Evolutionary conservation across 176 grass and related monocot species (phyloP).

Genomic region (Oryza meridionalis): DNA sequence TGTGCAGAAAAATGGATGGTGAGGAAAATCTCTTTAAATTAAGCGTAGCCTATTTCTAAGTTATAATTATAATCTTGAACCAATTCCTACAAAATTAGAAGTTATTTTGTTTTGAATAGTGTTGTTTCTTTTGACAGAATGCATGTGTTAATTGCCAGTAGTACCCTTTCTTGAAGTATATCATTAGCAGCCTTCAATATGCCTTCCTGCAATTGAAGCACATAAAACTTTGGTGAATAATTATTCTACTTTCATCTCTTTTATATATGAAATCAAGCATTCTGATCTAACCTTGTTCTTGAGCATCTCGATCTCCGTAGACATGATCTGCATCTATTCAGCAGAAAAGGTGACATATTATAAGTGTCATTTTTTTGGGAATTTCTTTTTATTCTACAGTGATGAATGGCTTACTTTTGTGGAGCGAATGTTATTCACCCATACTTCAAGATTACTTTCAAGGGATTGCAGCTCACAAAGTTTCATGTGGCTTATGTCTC

Average conservation of each 20-base stretch:
- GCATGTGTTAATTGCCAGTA: not conserved
- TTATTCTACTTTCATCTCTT: slow-evolving; percentile 1
- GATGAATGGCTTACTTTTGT: slow-evolving; percentile 49
- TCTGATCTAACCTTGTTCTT: slow-evolving; percentile 67
- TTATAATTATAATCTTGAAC: not conserved
- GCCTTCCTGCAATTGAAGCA: slow-evolving; percentile 59
- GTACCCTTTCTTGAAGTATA: slow-evolving; percentile 76
- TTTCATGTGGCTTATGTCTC: slow-evolving; percentile 53
- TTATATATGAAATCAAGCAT: slow-evolving; percentile 7
- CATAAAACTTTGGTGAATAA: not conserved
- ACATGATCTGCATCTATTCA: slow-evolving; percentile 84
- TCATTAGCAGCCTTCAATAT: slow-evolving; percentile 62
- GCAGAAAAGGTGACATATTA: slow-evolving; percentile 13
- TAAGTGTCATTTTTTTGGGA: not conserved
- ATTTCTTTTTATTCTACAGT: not conserved
- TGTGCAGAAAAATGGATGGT: not conserved
- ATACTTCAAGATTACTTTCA: slow-evolving; percentile 77
- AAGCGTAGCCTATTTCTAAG: not conserved
- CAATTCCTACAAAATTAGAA: not conserved
- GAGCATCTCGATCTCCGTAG: slow-evolving; percentile 69
- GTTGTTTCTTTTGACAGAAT: not conserved
- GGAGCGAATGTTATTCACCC: slow-evolving; percentile 61
- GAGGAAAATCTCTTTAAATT: not conserved
- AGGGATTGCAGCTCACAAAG: slow-evolving; percentile 71
- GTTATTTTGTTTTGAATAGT: not conserved